These are phyloP conservation scores for Podospora pseudocomata DNA, from an alignment of 495 filamentous ascomycete species.

Conservation along the genomic window DNA sequence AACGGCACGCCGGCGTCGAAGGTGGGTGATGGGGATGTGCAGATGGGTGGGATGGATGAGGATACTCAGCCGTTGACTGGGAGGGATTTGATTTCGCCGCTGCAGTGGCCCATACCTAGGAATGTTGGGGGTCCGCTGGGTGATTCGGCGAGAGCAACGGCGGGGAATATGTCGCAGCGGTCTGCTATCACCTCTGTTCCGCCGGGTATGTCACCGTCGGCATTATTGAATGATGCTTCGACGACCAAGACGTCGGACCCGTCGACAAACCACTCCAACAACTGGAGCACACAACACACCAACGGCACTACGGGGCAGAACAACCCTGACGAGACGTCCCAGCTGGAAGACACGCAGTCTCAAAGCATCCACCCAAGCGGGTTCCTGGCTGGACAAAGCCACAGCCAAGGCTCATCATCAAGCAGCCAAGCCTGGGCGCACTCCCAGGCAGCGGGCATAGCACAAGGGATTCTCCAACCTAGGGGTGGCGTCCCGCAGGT, in stretches of 20 bases:
- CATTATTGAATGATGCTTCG: conserved; percentile 80
- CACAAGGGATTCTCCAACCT: conserved; percentile 36
- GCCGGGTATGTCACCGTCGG: conserved; percentile 68
- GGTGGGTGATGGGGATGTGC: conserved; percentile 49
- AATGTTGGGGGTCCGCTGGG: conserved; percentile 16
- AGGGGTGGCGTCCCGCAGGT: conserved; percentile 1
- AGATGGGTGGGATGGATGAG: conserved; percentile 59
- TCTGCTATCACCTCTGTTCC: conserved; percentile 72
- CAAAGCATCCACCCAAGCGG: conserved; percentile 14
- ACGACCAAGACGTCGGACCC: conserved; percentile 76
- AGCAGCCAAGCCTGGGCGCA: conserved; percentile 47
- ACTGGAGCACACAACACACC: conserved; percentile 62
- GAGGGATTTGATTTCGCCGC: conserved; percentile 37
- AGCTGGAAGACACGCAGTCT: conserved; percentile 59
- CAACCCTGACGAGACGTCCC: conserved; percentile 40
- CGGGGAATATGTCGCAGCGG: conserved; percentile 58
- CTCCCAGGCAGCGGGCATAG: conserved; percentile 49
- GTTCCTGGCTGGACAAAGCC: conserved; percentile 6
- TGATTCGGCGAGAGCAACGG: conserved; percentile 34
- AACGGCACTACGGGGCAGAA: conserved; percentile 43
- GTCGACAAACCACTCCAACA: conserved; percentile 55
- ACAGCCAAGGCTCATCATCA: conserved; percentile 34
- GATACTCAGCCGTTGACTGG: conserved; percentile 40
- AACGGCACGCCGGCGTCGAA: conserved; percentile 68
- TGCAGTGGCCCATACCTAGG: conserved; percentile 19